Conservation (phyloP, 2,329 filamentous ascomycete species). For the Myrmaecium sp. region DNA sequence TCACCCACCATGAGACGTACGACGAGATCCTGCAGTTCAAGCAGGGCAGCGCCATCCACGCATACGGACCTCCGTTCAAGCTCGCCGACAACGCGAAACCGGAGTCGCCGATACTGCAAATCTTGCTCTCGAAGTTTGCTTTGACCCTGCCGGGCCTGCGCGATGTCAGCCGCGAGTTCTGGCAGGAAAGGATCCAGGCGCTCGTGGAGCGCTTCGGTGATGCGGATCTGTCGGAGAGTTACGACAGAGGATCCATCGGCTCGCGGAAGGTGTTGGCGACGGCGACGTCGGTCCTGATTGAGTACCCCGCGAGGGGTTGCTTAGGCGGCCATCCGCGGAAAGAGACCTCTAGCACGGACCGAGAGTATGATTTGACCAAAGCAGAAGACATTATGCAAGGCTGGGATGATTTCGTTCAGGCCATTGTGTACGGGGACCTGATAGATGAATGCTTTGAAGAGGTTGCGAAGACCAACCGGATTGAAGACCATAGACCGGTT, state of each 20-base stretch:
- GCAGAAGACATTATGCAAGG: conserved; percentile 44
- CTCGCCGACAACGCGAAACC: too few relatives aligned
- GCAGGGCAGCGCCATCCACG: conserved; percentile 41
- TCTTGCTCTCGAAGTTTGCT: conserved; percentile 46
- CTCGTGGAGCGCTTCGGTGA: conserved; percentile 34
- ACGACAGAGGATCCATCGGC: conserved; percentile 61
- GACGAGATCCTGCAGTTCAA: conserved; percentile 59
- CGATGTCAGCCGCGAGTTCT: conserved; percentile 35
- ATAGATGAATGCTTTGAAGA: conserved; percentile 48
- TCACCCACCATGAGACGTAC: conserved; percentile 38
- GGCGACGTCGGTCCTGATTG: conserved; percentile 50
- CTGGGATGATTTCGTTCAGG: conserved; percentile 50
- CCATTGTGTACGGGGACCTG: conserved; percentile 50
- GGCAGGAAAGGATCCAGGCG: conserved; percentile 24
- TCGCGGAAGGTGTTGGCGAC: conserved; percentile 60
- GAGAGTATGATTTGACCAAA: conserved; percentile 39
- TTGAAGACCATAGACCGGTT: conserved; percentile 46
- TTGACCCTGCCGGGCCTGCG: conserved; percentile 49
- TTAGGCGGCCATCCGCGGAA: conserved; percentile 41
- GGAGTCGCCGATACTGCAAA: conserved; percentile 48
- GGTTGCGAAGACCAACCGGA: conserved; percentile 40
- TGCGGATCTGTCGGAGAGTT: conserved; percentile 61
- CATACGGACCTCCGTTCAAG: conserved; percentile 55
- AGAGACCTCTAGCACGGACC: conserved; percentile 12
- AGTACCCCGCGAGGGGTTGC: conserved; percentile 49